Base-by-base conservation (phyloP, 768 basidiomycete genomes). In the Pleurotus djamor region DNA sequence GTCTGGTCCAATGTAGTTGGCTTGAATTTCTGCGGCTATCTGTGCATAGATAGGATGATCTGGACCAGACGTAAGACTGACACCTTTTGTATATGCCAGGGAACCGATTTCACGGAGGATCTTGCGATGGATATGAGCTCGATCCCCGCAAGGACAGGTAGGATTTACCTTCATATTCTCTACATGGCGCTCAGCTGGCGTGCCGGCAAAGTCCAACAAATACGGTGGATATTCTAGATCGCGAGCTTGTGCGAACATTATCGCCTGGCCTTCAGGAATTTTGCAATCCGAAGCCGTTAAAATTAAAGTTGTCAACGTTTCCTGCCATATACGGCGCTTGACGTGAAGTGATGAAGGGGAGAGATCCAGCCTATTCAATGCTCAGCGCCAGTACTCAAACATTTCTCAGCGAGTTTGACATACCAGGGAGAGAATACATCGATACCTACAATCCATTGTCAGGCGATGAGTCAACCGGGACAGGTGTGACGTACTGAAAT, bases 401-500 rank as follows among this genome's bases (percentile, higher is more conserved):
- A 47, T 12, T 7, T n/a, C 21, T 28, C 21, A 28, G 35, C 35
- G 9, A 55, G 32, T 51, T 50, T 32, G 58, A 69, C 64, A 61
- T 72, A 85, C 88, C 82, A 78, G 21, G 91, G 91, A 13, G 89
- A 91, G 68, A 92, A 92, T 52, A 92, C 81, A 67, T 93, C 91
- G 61, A 92, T 81, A 69, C 88, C 88, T 91, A 36, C 14, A 44
- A 51, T 44, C 32, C 8, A 17, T 48, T 48, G 52, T 28, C 21
- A 28, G 21, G 21, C 21, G 55, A 8, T 35, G 52, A 43, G 16
- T 49, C 33, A 33, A 4, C 59, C 16, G 48, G 48, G 17, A 10
- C 8, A n/a, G 38, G 36, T 37, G 48, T 56, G 1, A 78, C 86
- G 58, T 62, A 90, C 88, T 90, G 72, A 91, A 91, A 71, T 92